Base-by-base conservation (phyloP, 2,329 filamentous ascomycete genomes). In the Aurifilum marmelostoma region DNA sequence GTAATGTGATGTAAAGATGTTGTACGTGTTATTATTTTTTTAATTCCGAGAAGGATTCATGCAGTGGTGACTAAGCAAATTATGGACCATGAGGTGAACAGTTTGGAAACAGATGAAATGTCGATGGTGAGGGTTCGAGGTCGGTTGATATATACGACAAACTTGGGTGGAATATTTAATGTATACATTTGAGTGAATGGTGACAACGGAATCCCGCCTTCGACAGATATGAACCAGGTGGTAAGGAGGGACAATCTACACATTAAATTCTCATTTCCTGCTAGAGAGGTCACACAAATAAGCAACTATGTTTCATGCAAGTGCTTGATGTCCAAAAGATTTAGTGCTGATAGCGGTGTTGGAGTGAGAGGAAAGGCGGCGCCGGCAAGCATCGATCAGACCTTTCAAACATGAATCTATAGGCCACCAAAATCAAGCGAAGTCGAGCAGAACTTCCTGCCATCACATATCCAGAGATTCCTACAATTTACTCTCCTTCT, bases 401-500 rank as follows among this genome's bases (percentile, higher is more conserved):
- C n/a, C n/a, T n/a, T n/a, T n/a, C n/a, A n/a, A n/a, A n/a, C n/a
- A n/a, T n/a, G n/a, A n/a, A n/a, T n/a, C n/a, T n/a, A 34, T 34
- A 4, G 34, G 34, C 34, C 34, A 29, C 24, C 52, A 56, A 56
- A 21, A 18, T 56, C 14, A 54, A 27, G 24, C 9, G 7, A 7
- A 27, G 12, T 27, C 27, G n/a, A 54, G 27, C 18, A 27, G 9
- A 27, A 7, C 2, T 27, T 54, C 50, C n/a, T 24, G 21, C 4
- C 12, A 8, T 14, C 16, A 4, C 32, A 16, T 6, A 32, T 47
- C 21, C 2, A 47, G 11, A 32, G 6, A 2, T 12, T 34, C 16
- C 34, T 65, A 71, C 50, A 71, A 72, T 63, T 76, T 75, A 14
- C 71, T 73, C 63, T 75, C 78, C 74, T 80, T 80, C 69, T 77